Base-by-base conservation (phyloP, 2,329 filamentous ascomycete genomes). In the Apiospora sp. region DNA sequence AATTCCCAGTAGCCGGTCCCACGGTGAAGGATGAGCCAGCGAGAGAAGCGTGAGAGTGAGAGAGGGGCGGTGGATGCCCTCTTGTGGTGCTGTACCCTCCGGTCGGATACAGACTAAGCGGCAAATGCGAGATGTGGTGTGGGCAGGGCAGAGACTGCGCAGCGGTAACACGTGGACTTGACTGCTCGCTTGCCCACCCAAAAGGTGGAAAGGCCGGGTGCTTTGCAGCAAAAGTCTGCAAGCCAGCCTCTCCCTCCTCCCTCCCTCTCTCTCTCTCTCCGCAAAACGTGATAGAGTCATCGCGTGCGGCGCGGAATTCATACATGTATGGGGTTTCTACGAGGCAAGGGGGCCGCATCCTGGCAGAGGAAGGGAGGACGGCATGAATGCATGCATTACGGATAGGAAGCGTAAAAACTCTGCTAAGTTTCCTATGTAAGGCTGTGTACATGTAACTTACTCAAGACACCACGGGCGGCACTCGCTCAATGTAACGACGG, bases 21-120 rank as follows among this genome's bases (percentile, higher is more conserved):
- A 41, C 30, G 58, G 58, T n/a, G 51, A 58, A 27, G 27, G 49
- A 51, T 13, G 30, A 54, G n/a, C 24, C 4, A 27, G 24, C 19
- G 54, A 37, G 30, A 34, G 34, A 34, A 34, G 8, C 30, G 54
- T 30, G 37, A 41, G n/a, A 27, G 12, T 4, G 13, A 58, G 54
- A 37, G 54, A 34, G 58, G 58, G 58, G 19, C 30, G 34, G 58
- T 64, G 58, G 58, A 37, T 64, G 54, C 30, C 22, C 16, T 30
- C 5, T 30, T n/a, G 24, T 30, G 49, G 49, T 58, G 51, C 58
- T 64, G 19, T 64, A 64, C 58, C 58, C 58, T 64, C 22, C 58
- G 58, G 58, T 64, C 58, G 58, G 58, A 64, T 64, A 64, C 58
- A 64, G 30, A 64, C 58, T 64, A 64, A 64, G 58, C 58, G 58